Percentiles rank a stretch among this genome's conserved stretches.
Conservation (phyloP, 2,329 filamentous ascomycete genomes). For the Botrytis tulipae region DNA sequence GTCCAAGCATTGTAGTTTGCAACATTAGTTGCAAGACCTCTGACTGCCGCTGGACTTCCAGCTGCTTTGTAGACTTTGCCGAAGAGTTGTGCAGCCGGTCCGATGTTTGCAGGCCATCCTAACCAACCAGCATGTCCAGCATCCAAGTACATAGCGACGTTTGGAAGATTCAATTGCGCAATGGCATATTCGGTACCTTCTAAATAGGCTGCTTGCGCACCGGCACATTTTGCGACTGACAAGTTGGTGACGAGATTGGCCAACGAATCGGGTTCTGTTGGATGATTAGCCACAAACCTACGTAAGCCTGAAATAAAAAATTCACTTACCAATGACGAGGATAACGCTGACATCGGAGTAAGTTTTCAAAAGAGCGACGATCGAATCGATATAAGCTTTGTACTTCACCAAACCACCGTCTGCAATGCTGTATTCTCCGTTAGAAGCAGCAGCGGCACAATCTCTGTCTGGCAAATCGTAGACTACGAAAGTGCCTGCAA, state of each 20-base stretch:
- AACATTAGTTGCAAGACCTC: conserved; percentile 56
- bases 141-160: conserved; percentile 63
- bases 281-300: background rate
- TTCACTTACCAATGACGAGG: conserved; percentile 47
- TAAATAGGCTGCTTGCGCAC: conserved; percentile 54
- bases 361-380: conserved; percentile 51
- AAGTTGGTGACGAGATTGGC: conserved; percentile 63
- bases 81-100: conserved; percentile 49
- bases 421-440: conserved; percentile 58
- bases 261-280: conserved; percentile 57
- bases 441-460: conserved; percentile 61
- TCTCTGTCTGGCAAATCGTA: conserved; percentile 64
- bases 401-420: conserved; percentile 49
- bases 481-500: conserved; percentile 55
- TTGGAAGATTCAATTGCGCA: conserved; percentile 54
- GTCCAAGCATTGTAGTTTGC: conserved; percentile 58
- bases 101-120: conserved; percentile 60
- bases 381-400: conserved; percentile 54
- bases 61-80: conserved; percentile 48
- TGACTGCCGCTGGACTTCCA: conserved; percentile 46
- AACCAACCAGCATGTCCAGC: conserved; percentile 64
- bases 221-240: conserved; percentile 52
- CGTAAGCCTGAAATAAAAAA: background rate
- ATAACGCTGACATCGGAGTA: conserved; percentile 52
- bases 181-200: conserved; percentile 56